Conservation (phyloP, 352 stramenopile species). For the Pseudoperonospora humuli region DNA sequence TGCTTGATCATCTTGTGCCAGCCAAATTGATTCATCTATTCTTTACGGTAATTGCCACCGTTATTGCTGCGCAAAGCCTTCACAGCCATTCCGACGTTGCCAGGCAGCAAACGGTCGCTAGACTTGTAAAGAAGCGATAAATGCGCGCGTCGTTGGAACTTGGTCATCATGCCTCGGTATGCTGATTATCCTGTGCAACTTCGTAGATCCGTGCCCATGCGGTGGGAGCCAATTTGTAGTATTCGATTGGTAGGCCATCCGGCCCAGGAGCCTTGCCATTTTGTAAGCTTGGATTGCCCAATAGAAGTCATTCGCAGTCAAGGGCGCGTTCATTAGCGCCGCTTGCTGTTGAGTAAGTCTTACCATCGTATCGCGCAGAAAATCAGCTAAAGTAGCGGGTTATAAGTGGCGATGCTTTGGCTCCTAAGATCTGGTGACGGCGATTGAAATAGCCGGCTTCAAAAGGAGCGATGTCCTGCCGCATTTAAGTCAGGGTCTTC, state of each 20-base stretch:
- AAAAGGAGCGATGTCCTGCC: constrained; percentile 1
- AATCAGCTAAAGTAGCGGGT: not conserved
- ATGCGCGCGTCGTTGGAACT: constrained; percentile 8
- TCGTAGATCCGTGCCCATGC: constrained; percentile 8
- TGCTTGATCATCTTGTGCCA: not conserved
- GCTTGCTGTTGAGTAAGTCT: not conserved
- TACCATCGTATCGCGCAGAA: not conserved
- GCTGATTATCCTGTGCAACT: constrained; percentile 3
- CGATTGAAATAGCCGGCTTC: constrained; percentile 5
- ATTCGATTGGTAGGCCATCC: constrained; percentile 9
- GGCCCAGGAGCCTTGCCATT: constrained; percentile 7
- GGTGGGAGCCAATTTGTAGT: constrained; percentile 7
- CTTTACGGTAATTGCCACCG: not conserved
- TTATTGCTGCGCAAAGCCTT: not conserved
- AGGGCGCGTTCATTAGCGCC: not conserved
- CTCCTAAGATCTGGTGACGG: constrained; percentile 5
- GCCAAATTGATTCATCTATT: not conserved
- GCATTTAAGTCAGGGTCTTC: constrained; percentile 2
- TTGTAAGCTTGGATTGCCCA: constrained; percentile 11
- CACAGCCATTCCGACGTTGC: no score
- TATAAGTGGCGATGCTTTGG: not conserved
- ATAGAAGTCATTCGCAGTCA: constrained; percentile 11
- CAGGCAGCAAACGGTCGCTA: not conserved
- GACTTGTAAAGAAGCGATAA: constrained; percentile 7
- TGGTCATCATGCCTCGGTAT: constrained; percentile 12